Conservation (phyloP, 192 early-diverging fungal genomes). For the Coemansia sp. region DNA sequence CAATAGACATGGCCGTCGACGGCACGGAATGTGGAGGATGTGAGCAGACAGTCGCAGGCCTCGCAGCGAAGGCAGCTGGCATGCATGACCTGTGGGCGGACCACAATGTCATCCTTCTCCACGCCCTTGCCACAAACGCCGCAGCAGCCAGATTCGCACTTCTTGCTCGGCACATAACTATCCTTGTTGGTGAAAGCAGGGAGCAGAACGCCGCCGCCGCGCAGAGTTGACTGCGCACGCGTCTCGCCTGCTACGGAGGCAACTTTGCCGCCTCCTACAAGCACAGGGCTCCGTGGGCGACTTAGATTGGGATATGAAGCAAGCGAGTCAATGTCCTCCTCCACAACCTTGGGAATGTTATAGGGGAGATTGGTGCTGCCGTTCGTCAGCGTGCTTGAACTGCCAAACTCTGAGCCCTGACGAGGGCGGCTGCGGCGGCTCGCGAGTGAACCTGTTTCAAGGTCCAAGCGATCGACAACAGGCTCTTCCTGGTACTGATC, state of each 20-base stretch:
- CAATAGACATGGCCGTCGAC: constrained; percentile 55
- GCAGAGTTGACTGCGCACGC: constrained; percentile 28
- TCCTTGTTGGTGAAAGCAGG: constrained; percentile 14
- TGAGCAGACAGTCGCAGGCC: constrained; percentile 51
- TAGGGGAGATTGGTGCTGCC: constrained; percentile 20
- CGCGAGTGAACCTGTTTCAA: constrained; percentile 46
- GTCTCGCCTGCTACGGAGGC: not conserved
- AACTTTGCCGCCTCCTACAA: constrained; percentile 35
- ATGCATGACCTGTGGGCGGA: constrained; percentile 53
- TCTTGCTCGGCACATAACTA: not conserved
- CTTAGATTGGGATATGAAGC: constrained; percentile 37
- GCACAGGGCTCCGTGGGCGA: constrained; percentile 26
- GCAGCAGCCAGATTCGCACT: constrained; percentile 45
- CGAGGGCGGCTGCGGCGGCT: constrained; percentile 38
- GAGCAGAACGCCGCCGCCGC: constrained; percentile 32
- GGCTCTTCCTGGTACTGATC: constrained; percentile 36
- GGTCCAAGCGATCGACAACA: constrained; percentile 40
- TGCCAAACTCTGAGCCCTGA: constrained; percentile 46
- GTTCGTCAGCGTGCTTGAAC: constrained; percentile 51
- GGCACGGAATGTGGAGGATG: constrained; percentile 51
- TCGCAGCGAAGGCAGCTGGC: constrained; percentile 54
- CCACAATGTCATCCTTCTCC: constrained; percentile 38
- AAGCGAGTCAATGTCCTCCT: constrained; percentile 54
- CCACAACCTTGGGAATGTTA: constrained; percentile 51
- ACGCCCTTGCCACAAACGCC: constrained; percentile 51